A percentile compares a stretch with the other conserved stretches of the same genome.
Conservation (phyloP, 306 rosid species). For the Cotoneaster glaucophyllus region DNA sequence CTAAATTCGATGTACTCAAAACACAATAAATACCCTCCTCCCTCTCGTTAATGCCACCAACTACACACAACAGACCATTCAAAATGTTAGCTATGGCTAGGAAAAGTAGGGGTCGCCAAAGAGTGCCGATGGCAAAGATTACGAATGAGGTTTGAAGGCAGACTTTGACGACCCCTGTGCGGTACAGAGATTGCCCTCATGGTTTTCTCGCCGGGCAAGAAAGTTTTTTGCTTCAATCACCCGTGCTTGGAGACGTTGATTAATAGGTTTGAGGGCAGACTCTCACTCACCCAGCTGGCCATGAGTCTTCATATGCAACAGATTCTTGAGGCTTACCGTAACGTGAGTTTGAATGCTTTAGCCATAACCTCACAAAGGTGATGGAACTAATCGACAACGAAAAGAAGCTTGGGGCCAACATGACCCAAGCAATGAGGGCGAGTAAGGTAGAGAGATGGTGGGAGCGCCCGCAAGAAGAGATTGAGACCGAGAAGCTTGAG, state of each 20-base stretch:
- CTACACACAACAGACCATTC: neutral
- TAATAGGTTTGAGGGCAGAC: neutral
- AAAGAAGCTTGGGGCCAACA: slow-evolving; percentile 10
- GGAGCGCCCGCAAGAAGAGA: slow-evolving; percentile 7
- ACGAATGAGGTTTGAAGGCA: slow-evolving; percentile 30
- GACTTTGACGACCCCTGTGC: no score
- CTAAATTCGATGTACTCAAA: neutral
- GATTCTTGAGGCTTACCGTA: slow-evolving; percentile 4
- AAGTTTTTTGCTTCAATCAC: slow-evolving; percentile 42
- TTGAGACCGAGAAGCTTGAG: slow-evolving; percentile 13
- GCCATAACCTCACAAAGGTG: slow-evolving; percentile 2
- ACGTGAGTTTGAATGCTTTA: slow-evolving; percentile 14
- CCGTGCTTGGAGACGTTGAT: slow-evolving; percentile 15
- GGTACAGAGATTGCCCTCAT: slow-evolving; percentile 34
- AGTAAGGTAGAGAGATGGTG: slow-evolving; percentile 10
- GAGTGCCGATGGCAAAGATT: slow-evolving; percentile 33
- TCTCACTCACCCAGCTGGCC: neutral
- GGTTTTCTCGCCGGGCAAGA: slow-evolving; percentile 20
- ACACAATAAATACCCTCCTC: neutral
- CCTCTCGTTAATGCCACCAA: neutral
- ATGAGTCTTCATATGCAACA: slow-evolving; percentile 4
- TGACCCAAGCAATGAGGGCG: neutral
- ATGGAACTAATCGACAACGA: slow-evolving; percentile 10
- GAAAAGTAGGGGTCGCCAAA: slow-evolving; percentile 35
- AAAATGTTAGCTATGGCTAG: slow-evolving; percentile 1